Evolutionary conservation across 352 stramenopile species (phyloP), one percentile per base, ranked within the genome.

Genomic region (Hyaloperonospora arabidopsidis): DNA sequence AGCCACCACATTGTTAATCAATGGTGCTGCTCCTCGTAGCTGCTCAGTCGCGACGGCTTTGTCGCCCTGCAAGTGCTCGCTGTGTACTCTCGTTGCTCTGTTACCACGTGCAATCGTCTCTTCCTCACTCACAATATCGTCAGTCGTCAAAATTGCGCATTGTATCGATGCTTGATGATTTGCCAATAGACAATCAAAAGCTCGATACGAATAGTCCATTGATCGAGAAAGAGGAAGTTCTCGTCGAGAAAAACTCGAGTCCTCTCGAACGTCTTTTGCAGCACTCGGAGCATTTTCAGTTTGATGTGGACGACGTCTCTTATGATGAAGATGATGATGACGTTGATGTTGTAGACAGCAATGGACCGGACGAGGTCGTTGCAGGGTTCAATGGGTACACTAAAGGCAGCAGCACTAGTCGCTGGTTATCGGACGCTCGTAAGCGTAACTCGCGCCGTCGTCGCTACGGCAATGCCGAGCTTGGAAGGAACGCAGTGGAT

Each of bases 241-340:
- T 44, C 43, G 49, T 15, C 53, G 78, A 39, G 60, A 58, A 13
- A 64, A 74, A 11, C 25, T 80, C 56, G 86, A 32, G 68, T 61
- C 72, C 77, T 22, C 79, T 90, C 1, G 76, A 88, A 57, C 74
- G 74, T 7, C 64, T 90, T 23, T 34, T 88, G 59, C 74, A 81
- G 53, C 70, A 85, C 61, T 83, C 75, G 54, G 65, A 84, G 58
- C 57, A 85, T 38, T 90, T 86, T 61, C 75, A 59, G 28, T 21
- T 76, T 28, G 57, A 75, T 4, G 67, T 65, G 53, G 68, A 57
- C 15, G 55, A 43, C 1, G 67, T 56, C 6, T 52, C 63, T 3
- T 32, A 65, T 13, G 45, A 62, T 11, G 48, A 57, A 4, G 48
- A 67, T 0, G 48, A 62, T 7, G 44, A 63, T 21, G 15, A 19